Evolutionary conservation across 2,329 filamentous ascomycete genomes (phyloP), one percentile per base, ranked within the genome.

Genomic region (Penicillium nordicum): DNA sequence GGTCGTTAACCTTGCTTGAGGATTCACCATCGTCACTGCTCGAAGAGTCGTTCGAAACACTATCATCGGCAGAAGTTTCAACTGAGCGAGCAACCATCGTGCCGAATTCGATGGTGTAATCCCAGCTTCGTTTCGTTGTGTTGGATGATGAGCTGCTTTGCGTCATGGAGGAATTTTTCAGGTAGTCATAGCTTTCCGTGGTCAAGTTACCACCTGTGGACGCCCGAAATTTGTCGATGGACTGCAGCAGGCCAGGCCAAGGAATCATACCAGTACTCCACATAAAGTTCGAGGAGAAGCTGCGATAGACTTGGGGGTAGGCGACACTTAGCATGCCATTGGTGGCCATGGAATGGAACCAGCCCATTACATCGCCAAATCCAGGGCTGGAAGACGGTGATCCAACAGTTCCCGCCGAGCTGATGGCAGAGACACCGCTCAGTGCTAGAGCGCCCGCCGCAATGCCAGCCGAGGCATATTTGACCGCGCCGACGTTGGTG

Each of bases 291-390:
- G 90, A 90, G 60, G 88, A 80, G 75, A 96, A 99, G 72, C 87
- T 93, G 64, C 87, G 85, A 78, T 97, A 97, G 37, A 97, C 86
- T 36, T 85, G 80, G 4, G 94, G 94, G 64, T 96, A 92, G 66
- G 87, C 84, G 66, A 95, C 92, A 57, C 90, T 95, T 72, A 96
- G 82, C 94, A 97, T 97, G 63, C 94, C 92, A 74, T 94, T 97
- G 79, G 94, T 88, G 29, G 94, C 92, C 81, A 97, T 89, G 48
- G 88, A 88, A 75, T 97, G 92, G 74, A 97, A 96, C 84, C 90
- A 95, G 59, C 88, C 86, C 63, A 96, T 83, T 46, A 95, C 86
- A 69, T 97, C 90, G 43, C 82, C 82, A 71, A 97, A 97, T 51
- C 88, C 90, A 27, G 94, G 94, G 65, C 90, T 94, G 40, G 87